Conservation (phyloP, 2,329 filamentous ascomycete genomes). For the Aspergillus bombycis region DNA sequence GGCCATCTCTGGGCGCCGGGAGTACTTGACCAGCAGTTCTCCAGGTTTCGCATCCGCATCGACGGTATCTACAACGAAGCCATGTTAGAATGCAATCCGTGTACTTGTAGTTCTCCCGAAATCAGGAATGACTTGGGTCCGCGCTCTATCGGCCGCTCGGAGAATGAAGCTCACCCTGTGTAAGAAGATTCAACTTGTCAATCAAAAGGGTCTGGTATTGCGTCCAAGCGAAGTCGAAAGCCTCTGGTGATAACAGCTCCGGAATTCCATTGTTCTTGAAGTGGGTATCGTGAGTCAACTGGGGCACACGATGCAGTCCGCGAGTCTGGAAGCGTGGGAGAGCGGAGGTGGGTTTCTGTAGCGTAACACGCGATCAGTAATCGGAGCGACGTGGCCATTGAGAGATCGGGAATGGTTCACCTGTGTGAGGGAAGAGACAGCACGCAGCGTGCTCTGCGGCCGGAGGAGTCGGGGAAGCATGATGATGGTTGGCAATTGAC, state of each 20-base stretch:
- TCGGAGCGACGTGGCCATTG: constrained; percentile 11
- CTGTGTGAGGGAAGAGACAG: constrained; percentile 37
- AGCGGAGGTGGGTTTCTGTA: constrained; percentile 39
- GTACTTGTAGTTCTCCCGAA: background rate
- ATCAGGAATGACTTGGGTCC: background rate
- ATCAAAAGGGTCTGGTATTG: constrained; percentile 77
- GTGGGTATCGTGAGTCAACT: constrained; percentile 50
- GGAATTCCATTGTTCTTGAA: constrained; percentile 62
- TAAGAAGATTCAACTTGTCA: constrained; percentile 74
- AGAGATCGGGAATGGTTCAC: constrained; percentile 30
- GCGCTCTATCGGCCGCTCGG: constrained; percentile 2
- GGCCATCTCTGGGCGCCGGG: constrained; percentile 77
- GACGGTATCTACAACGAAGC: constrained; percentile 58
- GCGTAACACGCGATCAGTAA: constrained; percentile 10
- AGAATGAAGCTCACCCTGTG: constrained; percentile 62
- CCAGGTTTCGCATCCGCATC: constrained; percentile 65
- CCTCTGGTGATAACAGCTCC: constrained; percentile 70
- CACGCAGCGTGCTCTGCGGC: constrained; percentile 50
- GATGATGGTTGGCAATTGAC: constrained; percentile 32
- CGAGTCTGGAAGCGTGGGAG: constrained; percentile 42
- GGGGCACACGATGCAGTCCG: constrained; percentile 51
- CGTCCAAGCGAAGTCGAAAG: constrained; percentile 77
- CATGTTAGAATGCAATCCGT: constrained; percentile 1
- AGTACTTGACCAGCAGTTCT: constrained; percentile 72
- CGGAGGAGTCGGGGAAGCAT: constrained; percentile 48